Percentiles rank a stretch among this genome's conserved stretches.
phyloP scores from a whole-genome alignment of 352 stramenopile species.

The Phytopythium helicoides region DNA sequence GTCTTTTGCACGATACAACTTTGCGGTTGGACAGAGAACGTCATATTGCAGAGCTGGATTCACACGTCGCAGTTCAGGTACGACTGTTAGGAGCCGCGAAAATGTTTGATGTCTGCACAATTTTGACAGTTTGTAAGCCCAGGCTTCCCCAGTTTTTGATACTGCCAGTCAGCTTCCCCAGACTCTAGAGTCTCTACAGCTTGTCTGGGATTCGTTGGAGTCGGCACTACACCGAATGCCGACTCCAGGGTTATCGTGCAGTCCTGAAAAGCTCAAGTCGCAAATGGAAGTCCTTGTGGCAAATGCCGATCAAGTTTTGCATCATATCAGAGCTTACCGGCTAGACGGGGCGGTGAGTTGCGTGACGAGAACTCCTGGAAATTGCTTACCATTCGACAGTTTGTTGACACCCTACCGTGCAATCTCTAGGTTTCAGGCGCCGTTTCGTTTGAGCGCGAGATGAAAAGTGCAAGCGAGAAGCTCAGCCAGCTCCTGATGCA shows the following conservation, averaged over 20 bases:
- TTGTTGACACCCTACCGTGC: too few relatives aligned
- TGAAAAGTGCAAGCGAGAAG: conserved; percentile 24
- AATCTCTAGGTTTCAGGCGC: conserved; percentile 29
- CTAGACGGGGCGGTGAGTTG: conserved; percentile 21
- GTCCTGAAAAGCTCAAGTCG: conserved; percentile 25
- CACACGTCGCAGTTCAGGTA: conserved; percentile 29
- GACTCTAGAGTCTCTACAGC: conserved; percentile 14
- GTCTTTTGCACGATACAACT: conserved; percentile 40
- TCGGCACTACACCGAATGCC: conserved; percentile 34
- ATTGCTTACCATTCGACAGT: too few relatives aligned
- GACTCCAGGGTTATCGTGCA: conserved; percentile 21
- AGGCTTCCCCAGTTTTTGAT: conserved; percentile 14
- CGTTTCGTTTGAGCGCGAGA: conserved; percentile 23
- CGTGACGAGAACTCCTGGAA: too few relatives aligned
- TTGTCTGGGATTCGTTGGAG: conserved; percentile 27
- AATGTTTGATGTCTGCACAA: too few relatives aligned
- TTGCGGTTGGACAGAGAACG: conserved; percentile 39
- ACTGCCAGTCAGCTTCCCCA: conserved; percentile 16
- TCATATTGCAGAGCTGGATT: conserved; percentile 21
- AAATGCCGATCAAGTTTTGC: conserved; percentile 27
- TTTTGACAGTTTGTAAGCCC: too few relatives aligned
- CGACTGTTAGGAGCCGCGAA: too few relatives aligned
- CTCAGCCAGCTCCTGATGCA: conserved; percentile 31
- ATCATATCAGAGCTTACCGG: conserved; percentile 17
- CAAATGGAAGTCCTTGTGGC: conserved; percentile 24